Evolutionary conservation across 306 rosid species (phyloP).

Genomic region (Cicer arietinum): DNA sequence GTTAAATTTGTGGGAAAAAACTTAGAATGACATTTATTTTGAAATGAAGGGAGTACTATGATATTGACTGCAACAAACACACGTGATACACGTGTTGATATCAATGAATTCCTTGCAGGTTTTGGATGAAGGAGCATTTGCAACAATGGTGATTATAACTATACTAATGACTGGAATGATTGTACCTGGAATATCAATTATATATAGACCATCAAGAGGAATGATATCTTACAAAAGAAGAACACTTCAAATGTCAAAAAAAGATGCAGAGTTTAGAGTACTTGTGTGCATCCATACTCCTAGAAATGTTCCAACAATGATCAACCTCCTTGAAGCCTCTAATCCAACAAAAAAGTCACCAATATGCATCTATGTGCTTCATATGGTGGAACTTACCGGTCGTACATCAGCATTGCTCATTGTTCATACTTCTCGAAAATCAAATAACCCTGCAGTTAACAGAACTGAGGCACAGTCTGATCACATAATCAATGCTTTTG

Average conservation of each 20-base stretch:
- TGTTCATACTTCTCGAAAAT: constrained; percentile 61
- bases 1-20: too few species aligned
- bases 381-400: constrained; percentile 80
- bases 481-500: constrained; percentile 77
- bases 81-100: too few species aligned
- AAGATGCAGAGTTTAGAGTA: constrained; percentile 68
- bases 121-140: constrained; percentile 68
- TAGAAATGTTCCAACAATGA: constrained; percentile 78
- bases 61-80: neutral
- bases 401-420: constrained; percentile 86
- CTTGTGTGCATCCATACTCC: constrained; percentile 81
- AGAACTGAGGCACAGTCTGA: constrained; percentile 80
- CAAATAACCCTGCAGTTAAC: constrained; percentile 58
- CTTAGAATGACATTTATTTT: too few species aligned
- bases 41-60: too few species aligned
- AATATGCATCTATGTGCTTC: constrained; percentile 74
- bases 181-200: constrained; percentile 62
- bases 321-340: constrained; percentile 81
- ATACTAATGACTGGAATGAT: constrained; percentile 72
- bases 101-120: constrained; percentile 53
- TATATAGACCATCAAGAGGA: constrained; percentile 69
- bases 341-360: constrained; percentile 79
- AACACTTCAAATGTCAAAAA: constrained; percentile 63
- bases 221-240: constrained; percentile 69
- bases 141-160: constrained; percentile 75